Base-by-base conservation (phyloP, 805 yeast genomes). In the Kodamaea sagamina region DNA sequence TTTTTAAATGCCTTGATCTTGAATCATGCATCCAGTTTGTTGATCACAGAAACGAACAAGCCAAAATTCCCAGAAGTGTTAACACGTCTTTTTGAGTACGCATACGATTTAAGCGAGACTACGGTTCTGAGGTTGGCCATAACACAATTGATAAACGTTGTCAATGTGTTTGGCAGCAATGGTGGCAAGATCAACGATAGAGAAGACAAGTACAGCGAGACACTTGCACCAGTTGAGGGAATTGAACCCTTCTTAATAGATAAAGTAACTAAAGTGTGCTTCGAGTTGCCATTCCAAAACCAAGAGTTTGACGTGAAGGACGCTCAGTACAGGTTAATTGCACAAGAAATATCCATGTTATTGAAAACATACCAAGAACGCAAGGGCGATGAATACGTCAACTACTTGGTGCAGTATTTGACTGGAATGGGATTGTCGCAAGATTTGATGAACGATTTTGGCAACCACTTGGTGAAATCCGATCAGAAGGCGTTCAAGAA, bases 271-370 rank as follows among this genome's bases (percentile, higher is more conserved):
- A 76, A 83, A 39, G 66, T 87, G 42, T 73, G 83, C 26, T 86
- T 89, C 68, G 90, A 88, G 60, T 68, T 89, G 37, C 88, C 95
- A n/a, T 82, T 87, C 59, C 82, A 84, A 52, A 77, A 82, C 26
- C 75, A 76, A 24, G 75, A 73, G 27, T 82, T 84, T 53, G 79
- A 84, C 55, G 67, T 82, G 38, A 79, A 80, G 50, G 96, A 89
- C 61, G 95, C 95, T 4, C 90, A 87, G 58, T 79, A 77, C 51
- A 75, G 92, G 55, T 74, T 82, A 46, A 74, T 86, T 28, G 82
- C 89, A 1, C 78, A 81, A 50, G 99, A 92, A 56, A 70, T 87
- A 10, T 79, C 93, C 1, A 69, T 79, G 34, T 66, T 89, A 16
- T 77, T 90, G 58, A 84, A 80, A 51, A 74, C 84, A 2, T 70